Evolutionary conservation across 2,329 filamentous ascomycete species (phyloP).

Genomic region (Calonectria ilicicola): DNA sequence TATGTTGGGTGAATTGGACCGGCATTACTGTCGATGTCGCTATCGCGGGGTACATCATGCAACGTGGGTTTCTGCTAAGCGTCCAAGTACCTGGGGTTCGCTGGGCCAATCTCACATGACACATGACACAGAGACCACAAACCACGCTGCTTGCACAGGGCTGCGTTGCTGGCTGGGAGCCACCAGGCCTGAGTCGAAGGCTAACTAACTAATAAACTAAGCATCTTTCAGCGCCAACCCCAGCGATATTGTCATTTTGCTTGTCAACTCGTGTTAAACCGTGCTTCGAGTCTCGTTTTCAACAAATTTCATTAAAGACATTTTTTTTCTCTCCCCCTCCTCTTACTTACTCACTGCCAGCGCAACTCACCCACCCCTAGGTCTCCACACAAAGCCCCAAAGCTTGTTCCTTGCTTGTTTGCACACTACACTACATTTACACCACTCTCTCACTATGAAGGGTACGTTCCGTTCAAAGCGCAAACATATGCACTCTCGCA

Average conservation of each 20-base stretch:
- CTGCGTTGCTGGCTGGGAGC: background rate
- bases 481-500: background rate
- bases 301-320: background rate
- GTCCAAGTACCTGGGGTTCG: constrained; percentile 25
- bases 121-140: constrained; percentile 28
- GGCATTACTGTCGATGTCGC: background rate
- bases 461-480: constrained; percentile 34
- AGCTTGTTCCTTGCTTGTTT: constrained; percentile 9
- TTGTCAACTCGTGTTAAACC: background rate
- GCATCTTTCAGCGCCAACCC: background rate
- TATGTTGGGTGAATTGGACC: background rate
- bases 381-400: constrained; percentile 4
- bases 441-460: constrained; percentile 32
- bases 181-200: constrained; percentile 9
- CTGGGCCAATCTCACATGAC: constrained; percentile 35
- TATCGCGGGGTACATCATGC: constrained; percentile 28
- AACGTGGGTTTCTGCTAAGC: constrained; percentile 33
- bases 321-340: background rate
- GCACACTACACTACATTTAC: background rate
- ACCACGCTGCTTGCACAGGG: constrained; percentile 13
- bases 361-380: background rate
- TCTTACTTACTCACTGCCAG: background rate
- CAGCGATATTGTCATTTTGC: background rate
- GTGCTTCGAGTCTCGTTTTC: no score
- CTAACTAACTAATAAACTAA: background rate